A percentile compares a stretch with the other conserved stretches of the same genome.
These are phyloP conservation scores for Talaromyces verruculosus DNA, from an alignment of 2,329 filamentous ascomycete species.

Conservation along the genomic window DNA sequence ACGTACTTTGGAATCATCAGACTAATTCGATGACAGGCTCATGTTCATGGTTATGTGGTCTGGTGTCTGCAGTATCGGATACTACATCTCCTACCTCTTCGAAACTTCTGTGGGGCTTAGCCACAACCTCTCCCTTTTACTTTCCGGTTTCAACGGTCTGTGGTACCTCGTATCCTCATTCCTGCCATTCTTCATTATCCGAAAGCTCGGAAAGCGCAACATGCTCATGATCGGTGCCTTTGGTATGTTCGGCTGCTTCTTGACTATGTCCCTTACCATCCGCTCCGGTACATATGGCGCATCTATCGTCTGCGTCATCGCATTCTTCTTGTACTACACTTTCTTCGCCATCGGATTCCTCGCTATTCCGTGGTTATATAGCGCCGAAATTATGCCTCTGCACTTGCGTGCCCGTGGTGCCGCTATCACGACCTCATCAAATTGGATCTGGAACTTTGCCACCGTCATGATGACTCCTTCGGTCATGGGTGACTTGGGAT, in stretches of 20 bases:
- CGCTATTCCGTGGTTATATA: conserved; percentile 22
- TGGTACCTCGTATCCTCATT: conserved; percentile 21
- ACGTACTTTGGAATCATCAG: neutral
- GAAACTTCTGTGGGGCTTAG: conserved; percentile 26
- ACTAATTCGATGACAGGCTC: conserved; percentile 1
- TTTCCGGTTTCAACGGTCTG: conserved; percentile 23
- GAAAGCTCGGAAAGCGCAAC: conserved; percentile 19
- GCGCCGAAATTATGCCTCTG: conserved; percentile 22
- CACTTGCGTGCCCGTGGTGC: conserved; percentile 24
- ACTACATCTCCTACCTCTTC: conserved; percentile 28
- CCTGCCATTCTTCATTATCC: conserved; percentile 17
- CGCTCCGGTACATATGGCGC: conserved; percentile 19
- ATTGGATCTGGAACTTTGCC: conserved; percentile 27
- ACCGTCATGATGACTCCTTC: conserved; percentile 27
- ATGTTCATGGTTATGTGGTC: conserved; percentile 24
- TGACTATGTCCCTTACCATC: conserved; percentile 21
- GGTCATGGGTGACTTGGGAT: conserved; percentile 24
- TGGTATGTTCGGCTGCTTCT: conserved; percentile 22
- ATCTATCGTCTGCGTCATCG: conserved; percentile 22
- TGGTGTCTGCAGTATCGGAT: conserved; percentile 19
- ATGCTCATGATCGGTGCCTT: conserved; percentile 23
- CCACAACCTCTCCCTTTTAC: conserved; percentile 24
- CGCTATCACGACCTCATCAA: conserved; percentile 24
- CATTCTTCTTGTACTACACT: conserved; percentile 23
- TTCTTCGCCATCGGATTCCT: conserved; percentile 22